Evolutionary conservation across 441 rosid genomes (phyloP).

Genomic region (Brassica hybrid): DNA sequence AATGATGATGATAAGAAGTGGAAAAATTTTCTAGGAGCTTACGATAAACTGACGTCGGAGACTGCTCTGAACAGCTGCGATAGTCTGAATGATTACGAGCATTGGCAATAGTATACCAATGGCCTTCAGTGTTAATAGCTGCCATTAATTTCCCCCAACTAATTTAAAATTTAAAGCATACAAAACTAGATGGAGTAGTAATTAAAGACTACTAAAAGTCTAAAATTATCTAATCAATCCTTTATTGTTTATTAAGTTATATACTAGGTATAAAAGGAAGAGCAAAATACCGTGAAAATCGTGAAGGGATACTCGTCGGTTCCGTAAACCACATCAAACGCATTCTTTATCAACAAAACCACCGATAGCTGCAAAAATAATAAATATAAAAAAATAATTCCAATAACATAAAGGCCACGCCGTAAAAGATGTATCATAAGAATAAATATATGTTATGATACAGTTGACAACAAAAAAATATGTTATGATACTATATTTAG

Average conservation of each 20-base stretch:
- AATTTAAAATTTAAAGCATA: background rate
- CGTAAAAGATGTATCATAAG: background rate
- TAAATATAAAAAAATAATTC: background rate
- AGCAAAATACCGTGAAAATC: constrained; percentile 30
- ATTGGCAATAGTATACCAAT: constrained; percentile 80
- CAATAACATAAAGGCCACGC: background rate
- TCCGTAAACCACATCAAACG: constrained; percentile 55
- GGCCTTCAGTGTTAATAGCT: constrained; percentile 69
- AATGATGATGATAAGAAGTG: background rate
- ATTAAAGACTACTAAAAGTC: background rate
- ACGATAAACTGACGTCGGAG: constrained; percentile 54
- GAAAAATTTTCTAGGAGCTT: constrained; percentile 20
- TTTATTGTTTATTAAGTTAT: no score
- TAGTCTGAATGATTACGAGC: constrained; percentile 61
- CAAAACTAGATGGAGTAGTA: background rate
- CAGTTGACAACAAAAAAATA: no score
- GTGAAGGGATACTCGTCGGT: constrained; percentile 69
- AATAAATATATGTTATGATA: background rate
- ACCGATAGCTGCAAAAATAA: constrained; percentile 49
- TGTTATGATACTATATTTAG: background rate
- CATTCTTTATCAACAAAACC: constrained; percentile 60
- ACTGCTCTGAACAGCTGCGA: constrained; percentile 62
- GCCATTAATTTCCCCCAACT: constrained; percentile 18
- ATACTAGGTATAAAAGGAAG: no score
- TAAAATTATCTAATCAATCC: no score